These are phyloP conservation scores for Bjerkandera adusta DNA, from an alignment of 1,284 basidiomycete genomes.

Conservation along the genomic window DNA sequence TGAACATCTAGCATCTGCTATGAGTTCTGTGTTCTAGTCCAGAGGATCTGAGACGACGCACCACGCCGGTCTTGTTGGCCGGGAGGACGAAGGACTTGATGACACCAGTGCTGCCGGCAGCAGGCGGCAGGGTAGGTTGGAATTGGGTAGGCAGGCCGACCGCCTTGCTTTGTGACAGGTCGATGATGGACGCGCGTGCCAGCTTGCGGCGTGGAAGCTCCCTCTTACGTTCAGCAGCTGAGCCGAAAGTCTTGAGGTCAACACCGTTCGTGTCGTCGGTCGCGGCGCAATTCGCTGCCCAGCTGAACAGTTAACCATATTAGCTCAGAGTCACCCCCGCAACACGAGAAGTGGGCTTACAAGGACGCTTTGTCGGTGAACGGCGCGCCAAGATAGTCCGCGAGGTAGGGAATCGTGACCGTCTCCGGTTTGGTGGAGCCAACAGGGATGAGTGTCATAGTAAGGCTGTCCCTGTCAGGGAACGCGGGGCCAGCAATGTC, in stretches of 20 bases:
- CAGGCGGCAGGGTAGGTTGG: constrained; percentile 44
- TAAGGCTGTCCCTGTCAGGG: constrained; percentile 45
- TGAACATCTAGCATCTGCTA: constrained; percentile 46
- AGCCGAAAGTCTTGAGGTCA: constrained; percentile 44
- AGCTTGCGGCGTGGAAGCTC: constrained; percentile 20
- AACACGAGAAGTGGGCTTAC: constrained; percentile 40
- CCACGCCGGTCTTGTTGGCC: constrained; percentile 58
- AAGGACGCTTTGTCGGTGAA: constrained; percentile 54
- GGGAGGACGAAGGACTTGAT: constrained; percentile 60
- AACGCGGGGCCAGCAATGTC: constrained; percentile 56
- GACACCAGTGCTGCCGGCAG: constrained; percentile 48
- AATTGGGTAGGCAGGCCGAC: constrained; percentile 49
- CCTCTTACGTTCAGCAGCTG: constrained; percentile 9
- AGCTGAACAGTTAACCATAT: constrained; percentile 35
- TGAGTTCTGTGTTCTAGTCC: not conserved
- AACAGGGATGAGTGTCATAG: constrained; percentile 39
- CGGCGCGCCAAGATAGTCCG: constrained; percentile 42
- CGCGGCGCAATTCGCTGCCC: constrained; percentile 59
- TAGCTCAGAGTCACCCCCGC: not conserved
- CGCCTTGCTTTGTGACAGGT: constrained; percentile 37
- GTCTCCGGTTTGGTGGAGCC: constrained; percentile 47
- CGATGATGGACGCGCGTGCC: constrained; percentile 43
- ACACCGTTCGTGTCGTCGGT: constrained; percentile 53
- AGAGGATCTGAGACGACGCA: constrained; percentile 33
- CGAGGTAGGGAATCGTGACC: constrained; percentile 51